Evolutionary conservation across 352 stramenopile genomes (phyloP), one percentile per base, ranked within the genome.

Genomic region (Globisporangium camurandrum): DNA sequence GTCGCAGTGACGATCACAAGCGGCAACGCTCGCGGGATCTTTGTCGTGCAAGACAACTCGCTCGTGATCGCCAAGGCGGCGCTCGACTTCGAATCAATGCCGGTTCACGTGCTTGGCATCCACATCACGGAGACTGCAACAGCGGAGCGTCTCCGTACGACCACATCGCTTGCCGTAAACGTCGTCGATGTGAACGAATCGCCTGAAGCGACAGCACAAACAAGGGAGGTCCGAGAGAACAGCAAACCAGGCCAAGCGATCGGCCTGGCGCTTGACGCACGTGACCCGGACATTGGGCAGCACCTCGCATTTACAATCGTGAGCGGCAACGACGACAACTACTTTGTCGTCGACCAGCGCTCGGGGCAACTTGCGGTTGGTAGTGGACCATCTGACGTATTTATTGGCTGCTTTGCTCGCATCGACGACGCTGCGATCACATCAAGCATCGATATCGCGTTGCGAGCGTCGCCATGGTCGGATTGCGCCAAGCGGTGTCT

Each of bases 151-250:
- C 47, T 54, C 17, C 4, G n/a, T 12, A 14, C 23, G 27, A 14
- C 31, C 6, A 39, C 37, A 26, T 39, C 19, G 23, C 38, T 54
- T 17, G 26, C 26, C 6, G 37, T 71, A 39, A 43, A 20, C 22
- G 27, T 68, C 10, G 12, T 60, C 3, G 49, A 71, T 28, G 50
- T 49, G 33, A 71, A 71, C 31, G 63, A 71, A 20, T 39, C 45
- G 14, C 63, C 63, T 20, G 38, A 61, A 6, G 57, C 47, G 16
- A 30, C 1, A 16, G 48, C 57, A n/a, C 63, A 71, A 19, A 59
- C 11, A 5, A 52, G 53, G 27, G 36, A 37, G 33, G 31, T 66
- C 24, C 47, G 33, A 8, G 63, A 71, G 50, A 66, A 68, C 37
- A 42, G 40, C 40, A 53, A 44, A 6, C 46, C 41, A 52, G 53